A percentile compares a stretch with the other conserved stretches of the same genome.
These are phyloP conservation scores for Metschnikowia shivogae DNA, from an alignment of 805 yeast species.

Conservation along the genomic window DNA sequence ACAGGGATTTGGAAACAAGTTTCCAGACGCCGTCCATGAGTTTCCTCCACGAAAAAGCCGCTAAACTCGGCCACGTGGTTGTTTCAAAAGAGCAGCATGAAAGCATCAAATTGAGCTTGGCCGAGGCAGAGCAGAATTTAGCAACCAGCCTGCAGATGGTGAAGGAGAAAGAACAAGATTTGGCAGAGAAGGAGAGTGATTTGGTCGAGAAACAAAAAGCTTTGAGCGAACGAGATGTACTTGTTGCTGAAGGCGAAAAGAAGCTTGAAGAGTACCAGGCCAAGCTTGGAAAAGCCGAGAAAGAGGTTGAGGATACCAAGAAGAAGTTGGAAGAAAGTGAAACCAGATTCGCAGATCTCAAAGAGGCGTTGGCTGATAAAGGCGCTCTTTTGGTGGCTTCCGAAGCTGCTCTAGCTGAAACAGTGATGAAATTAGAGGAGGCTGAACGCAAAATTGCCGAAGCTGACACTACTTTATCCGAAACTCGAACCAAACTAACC, in stretches of 20 bases:
- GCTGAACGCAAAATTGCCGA: background rate
- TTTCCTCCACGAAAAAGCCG: conserved; percentile 6
- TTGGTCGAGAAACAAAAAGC: background rate
- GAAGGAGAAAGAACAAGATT: background rate
- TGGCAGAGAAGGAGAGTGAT: background rate
- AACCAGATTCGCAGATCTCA: background rate
- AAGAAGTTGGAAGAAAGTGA: background rate
- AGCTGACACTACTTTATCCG: background rate
- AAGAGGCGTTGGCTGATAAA: too few species aligned
- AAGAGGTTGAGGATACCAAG: background rate
- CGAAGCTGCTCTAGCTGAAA: too few species aligned
- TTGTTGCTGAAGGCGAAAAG: background rate
- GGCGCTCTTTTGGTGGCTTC: too few species aligned
- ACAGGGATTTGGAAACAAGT: background rate
- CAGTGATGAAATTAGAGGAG: background rate
- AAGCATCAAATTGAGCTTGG: background rate
- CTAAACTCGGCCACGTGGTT: background rate
- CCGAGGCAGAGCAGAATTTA: background rate
- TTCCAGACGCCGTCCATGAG: conserved; percentile 5
- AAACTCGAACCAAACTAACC: background rate
- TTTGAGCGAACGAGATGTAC: background rate
- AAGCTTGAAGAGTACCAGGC: background rate
- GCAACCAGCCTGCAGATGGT: background rate
- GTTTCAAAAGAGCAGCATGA: conserved; percentile 4
- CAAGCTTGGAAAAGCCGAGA: background rate